These are phyloP conservation scores for Meira nashicola DNA, from an alignment of 1,284 basidiomycete species.

Conservation along the genomic window DNA sequence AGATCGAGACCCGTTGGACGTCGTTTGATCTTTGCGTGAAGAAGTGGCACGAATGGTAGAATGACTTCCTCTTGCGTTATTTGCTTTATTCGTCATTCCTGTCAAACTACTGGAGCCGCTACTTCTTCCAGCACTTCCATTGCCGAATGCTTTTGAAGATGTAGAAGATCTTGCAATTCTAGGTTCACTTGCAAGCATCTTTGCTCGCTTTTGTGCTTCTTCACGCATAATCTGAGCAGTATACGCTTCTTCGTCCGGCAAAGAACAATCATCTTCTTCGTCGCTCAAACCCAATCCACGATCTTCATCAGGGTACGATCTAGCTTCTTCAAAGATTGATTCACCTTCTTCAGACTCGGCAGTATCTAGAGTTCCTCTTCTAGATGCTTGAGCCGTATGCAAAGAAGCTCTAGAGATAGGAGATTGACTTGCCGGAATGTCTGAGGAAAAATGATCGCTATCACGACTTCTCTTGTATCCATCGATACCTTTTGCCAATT, in stretches of 20 bases:
- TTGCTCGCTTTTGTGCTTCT: constrained; percentile 3
- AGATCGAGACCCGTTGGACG: neutral
- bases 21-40: neutral
- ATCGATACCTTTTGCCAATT: constrained; percentile 5
- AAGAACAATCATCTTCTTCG: neutral
- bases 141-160: too few species aligned
- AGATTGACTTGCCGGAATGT: neutral
- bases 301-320: neutral
- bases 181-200: neutral
- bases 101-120: neutral
- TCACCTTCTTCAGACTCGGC: too few species aligned
- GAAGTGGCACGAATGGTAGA: neutral
- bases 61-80: neutral
- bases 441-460: neutral
- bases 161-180: too few species aligned
- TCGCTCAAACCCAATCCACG: neutral
- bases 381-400: neutral
- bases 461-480: neutral
- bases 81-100: neutral
- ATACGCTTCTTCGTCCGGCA: constrained; percentile 11
- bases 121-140: too few species aligned
- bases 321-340: too few species aligned
- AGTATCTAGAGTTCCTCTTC: too few species aligned
- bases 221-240: constrained; percentile 3
- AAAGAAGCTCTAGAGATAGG: neutral